Conservation (phyloP, 345 rosid species). For the Aegle marmelos region DNA sequence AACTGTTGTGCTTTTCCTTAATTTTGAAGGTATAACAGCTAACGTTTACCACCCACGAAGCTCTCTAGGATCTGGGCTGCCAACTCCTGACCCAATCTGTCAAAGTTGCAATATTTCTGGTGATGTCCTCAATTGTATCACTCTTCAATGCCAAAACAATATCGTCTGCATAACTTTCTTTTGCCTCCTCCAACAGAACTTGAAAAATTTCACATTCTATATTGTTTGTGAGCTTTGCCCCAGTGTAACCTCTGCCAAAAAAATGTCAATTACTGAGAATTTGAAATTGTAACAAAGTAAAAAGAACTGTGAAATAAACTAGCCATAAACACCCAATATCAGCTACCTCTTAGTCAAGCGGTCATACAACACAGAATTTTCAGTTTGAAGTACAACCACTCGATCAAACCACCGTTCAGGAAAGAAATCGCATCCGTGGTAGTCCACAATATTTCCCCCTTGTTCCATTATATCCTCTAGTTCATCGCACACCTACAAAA, state of each 20-base stretch:
- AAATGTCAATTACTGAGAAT: background rate
- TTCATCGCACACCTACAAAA: slow-evolving; percentile 78
- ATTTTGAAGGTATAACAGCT: background rate
- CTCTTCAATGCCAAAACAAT: slow-evolving; percentile 59
- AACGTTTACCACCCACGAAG: background rate
- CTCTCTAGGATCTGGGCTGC: slow-evolving; percentile 31
- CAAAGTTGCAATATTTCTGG: slow-evolving; percentile 48
- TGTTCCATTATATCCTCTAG: slow-evolving; percentile 76
- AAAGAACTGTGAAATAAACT: background rate
- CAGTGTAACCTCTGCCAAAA: slow-evolving; percentile 60
- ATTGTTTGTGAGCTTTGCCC: slow-evolving; percentile 72
- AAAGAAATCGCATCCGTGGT: slow-evolving; percentile 92
- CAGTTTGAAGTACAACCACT: slow-evolving; percentile 81
- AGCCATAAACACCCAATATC: background rate
- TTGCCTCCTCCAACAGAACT: slow-evolving; percentile 80
- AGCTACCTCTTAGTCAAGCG: slow-evolving; percentile 72
- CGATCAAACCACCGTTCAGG: slow-evolving; percentile 86
- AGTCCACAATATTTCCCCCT: slow-evolving; percentile 87
- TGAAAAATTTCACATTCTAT: slow-evolving; percentile 80
- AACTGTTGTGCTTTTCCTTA: background rate
- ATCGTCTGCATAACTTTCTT: slow-evolving; percentile 63
- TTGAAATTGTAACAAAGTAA: background rate
- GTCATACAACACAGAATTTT: slow-evolving; percentile 67
- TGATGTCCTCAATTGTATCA: slow-evolving; percentile 64
- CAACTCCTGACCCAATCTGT: slow-evolving; percentile 62